Conservation (phyloP, 2,329 filamentous ascomycete genomes). For the Ceratocystis diversiconidia region DNA sequence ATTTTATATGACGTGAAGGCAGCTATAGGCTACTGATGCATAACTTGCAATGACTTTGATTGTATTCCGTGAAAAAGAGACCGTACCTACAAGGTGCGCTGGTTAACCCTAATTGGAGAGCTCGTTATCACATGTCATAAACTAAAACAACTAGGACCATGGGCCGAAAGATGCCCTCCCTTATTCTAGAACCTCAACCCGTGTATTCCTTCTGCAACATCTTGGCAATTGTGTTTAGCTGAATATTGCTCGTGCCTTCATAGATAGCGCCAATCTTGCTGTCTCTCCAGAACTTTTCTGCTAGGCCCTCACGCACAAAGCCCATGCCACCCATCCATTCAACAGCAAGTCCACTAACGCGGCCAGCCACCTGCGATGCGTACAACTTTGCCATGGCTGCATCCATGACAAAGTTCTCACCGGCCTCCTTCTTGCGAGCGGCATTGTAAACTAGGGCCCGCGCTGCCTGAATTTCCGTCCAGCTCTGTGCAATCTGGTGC, state of each 20-base stretch:
- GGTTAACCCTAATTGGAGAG: background rate
- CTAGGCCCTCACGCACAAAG: slow-evolving; percentile 87
- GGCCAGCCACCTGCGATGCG: slow-evolving; percentile 80
- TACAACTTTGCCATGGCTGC: slow-evolving; percentile 98
- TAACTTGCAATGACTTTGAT: no score
- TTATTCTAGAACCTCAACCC: slow-evolving; percentile 20
- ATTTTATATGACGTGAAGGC: no score
- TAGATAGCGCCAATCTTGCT: slow-evolving; percentile 98
- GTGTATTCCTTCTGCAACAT: slow-evolving; percentile 49
- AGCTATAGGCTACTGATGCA: no score
- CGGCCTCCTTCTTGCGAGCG: slow-evolving; percentile 92
- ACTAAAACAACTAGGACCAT: background rate
- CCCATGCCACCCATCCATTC: slow-evolving; percentile 99
- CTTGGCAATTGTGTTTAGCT: slow-evolving; percentile 53
- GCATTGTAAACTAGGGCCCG: slow-evolving; percentile 91
- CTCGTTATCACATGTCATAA: background rate
- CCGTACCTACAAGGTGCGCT: background rate
- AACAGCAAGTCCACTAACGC: slow-evolving; percentile 70
- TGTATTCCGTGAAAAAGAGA: no score
- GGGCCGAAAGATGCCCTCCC: background rate
- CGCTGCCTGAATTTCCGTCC: slow-evolving; percentile 83
- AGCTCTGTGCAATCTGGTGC: slow-evolving; percentile 93
- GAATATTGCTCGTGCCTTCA: slow-evolving; percentile 73
- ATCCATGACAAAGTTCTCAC: slow-evolving; percentile 86
- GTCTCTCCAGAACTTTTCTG: slow-evolving; percentile 95